Conservation (phyloP, 179 eudicot genomes). For the Spinacia oleracea region DNA sequence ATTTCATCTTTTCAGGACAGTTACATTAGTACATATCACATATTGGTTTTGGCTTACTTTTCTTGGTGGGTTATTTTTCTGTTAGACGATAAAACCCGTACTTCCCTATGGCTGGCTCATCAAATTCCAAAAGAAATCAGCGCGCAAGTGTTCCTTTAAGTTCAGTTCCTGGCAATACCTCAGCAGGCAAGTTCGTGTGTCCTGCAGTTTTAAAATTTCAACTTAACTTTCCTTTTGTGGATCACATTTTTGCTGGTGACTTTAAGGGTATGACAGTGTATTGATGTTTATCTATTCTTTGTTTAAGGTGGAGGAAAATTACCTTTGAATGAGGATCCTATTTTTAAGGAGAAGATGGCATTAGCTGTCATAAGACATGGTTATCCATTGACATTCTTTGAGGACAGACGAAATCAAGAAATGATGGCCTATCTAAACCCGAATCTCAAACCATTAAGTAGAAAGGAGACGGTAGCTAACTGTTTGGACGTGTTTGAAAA, state of each 20-base stretch:
- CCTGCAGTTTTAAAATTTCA: background rate
- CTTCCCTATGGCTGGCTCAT: background rate
- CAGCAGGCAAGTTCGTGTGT: background rate
- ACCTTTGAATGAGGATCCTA: background rate
- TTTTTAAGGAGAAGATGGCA: background rate
- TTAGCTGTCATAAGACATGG: background rate
- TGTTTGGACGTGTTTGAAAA: conserved; percentile 13
- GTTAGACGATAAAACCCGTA: background rate
- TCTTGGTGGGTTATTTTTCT: background rate
- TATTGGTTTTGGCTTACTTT: background rate
- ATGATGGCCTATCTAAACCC: background rate
- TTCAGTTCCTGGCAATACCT: background rate
- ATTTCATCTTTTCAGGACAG: background rate
- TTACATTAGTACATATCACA: background rate
- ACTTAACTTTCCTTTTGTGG: background rate
- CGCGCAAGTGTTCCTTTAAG: background rate
- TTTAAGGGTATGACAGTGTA: background rate
- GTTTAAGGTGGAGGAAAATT: background rate
- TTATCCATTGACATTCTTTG: conserved; percentile 1
- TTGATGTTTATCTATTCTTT: background rate
- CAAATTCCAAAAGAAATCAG: background rate
- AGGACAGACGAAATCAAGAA: background rate
- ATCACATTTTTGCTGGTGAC: background rate
- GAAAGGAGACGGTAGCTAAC: background rate
- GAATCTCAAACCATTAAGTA: conserved; percentile 1